A percentile compares a stretch with the other conserved stretches of the same genome.
Evolutionary conservation across 768 basidiomycete species (phyloP).

Genomic region (Tylopilus vinaceipallidus): DNA sequence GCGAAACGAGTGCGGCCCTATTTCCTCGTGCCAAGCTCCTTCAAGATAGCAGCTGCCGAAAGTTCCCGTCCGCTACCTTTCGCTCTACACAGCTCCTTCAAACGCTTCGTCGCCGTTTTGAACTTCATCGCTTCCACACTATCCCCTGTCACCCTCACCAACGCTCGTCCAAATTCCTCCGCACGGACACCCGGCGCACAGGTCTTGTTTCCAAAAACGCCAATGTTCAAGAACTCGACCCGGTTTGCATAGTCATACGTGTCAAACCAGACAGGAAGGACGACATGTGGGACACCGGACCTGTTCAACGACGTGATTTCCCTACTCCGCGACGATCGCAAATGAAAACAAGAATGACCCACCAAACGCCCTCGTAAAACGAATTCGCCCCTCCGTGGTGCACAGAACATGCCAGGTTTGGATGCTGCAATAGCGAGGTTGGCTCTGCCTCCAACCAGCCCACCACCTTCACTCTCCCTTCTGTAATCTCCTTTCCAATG

Average conservation of each 20-base stretch:
- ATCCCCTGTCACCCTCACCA: constrained; percentile 5
- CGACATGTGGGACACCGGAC: constrained; percentile 8
- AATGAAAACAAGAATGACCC: not conserved
- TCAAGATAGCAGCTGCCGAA: not conserved
- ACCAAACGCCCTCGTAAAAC: constrained; percentile 4
- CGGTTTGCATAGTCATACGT: constrained; percentile 7
- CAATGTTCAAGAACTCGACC: constrained; percentile 6
- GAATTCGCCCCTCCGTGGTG: constrained; percentile 8
- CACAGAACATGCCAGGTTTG: not conserved
- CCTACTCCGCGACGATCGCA: no score
- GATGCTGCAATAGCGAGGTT: constrained; percentile 7
- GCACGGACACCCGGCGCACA: constrained; percentile 1
- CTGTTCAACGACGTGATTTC: not conserved
- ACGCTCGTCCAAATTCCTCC: constrained; percentile 5
- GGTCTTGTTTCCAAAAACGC: not conserved
- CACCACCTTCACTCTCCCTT: constrained; percentile 9
- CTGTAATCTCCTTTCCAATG: constrained; percentile 6
- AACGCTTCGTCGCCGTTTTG: constrained; percentile 1
- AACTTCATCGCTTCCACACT: constrained; percentile 4
- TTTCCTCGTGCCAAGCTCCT: not conserved
- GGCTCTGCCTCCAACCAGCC: constrained; percentile 15
- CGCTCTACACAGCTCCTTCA: constrained; percentile 3
- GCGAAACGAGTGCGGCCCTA: no score
- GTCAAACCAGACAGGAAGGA: constrained; percentile 15
- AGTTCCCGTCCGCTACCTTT: constrained; percentile 5